Conservation (phyloP, 805 yeast genomes). For the Candida xyloterini region DNA sequence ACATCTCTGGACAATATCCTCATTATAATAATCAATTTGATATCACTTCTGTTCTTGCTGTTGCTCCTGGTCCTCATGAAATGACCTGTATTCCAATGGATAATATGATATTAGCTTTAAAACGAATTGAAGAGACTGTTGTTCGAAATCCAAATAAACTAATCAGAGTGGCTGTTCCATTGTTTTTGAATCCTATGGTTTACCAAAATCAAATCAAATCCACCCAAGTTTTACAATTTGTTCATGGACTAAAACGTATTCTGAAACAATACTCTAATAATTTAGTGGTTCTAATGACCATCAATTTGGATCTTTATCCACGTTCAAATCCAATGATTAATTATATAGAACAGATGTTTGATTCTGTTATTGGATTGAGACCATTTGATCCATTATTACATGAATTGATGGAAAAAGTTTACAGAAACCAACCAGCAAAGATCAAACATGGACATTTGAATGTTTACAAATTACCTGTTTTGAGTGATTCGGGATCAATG, state of each 20-base stretch:
- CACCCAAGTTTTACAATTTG: slow-evolving; percentile 52
- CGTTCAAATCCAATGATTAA: slow-evolving; percentile 46
- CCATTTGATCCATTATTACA: slow-evolving; percentile 79
- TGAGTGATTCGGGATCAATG: slow-evolving; percentile 81
- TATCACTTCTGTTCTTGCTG: slow-evolving; percentile 65
- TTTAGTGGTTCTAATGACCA: slow-evolving; percentile 49
- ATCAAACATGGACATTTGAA: slow-evolving; percentile 86
- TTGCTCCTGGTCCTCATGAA: slow-evolving; percentile 63
- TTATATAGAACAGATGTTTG: slow-evolving; percentile 57
- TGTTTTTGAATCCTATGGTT: slow-evolving; percentile 73
- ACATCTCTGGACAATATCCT: slow-evolving; percentile 39
- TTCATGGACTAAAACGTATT: slow-evolving; percentile 56
- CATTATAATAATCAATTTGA: slow-evolving; percentile 69
- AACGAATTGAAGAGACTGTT: slow-evolving; percentile 41
- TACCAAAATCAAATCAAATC: slow-evolving; percentile 51
- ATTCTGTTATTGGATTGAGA: slow-evolving; percentile 67
- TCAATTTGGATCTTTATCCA: slow-evolving; percentile 66
- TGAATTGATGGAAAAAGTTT: slow-evolving; percentile 62
- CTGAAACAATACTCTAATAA: slow-evolving; percentile 41
- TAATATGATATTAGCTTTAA: slow-evolving; percentile 27
- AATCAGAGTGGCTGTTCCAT: slow-evolving; percentile 69
- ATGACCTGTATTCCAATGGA: slow-evolving; percentile 50
- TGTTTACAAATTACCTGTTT: slow-evolving; percentile 64
- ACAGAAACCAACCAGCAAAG: slow-evolving; percentile 68
- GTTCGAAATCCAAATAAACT: slow-evolving; percentile 45